These are phyloP conservation scores for Apophysomyces variabilis DNA, from an alignment of 371 early-diverging fungal species.

Conservation along the genomic window DNA sequence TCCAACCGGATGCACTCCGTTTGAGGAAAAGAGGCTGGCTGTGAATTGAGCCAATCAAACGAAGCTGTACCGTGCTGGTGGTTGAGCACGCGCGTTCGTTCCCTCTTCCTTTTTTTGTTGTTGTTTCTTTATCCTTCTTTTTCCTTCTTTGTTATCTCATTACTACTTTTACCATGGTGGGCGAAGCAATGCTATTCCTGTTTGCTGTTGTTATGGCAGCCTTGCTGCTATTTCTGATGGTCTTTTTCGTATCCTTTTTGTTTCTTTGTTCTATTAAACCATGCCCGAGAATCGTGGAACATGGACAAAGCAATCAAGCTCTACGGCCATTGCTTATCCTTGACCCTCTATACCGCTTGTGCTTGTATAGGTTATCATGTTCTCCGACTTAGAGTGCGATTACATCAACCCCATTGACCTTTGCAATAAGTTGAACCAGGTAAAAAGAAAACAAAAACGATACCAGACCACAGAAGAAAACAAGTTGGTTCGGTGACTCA, in stretches of 20 bases:
- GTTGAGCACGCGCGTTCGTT: constrained; percentile 9
- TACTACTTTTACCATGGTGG: constrained; percentile 57
- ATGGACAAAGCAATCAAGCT: background rate
- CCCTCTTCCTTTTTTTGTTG: constrained; percentile 11
- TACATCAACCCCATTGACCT: constrained; percentile 99
- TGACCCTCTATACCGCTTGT: constrained; percentile 9
- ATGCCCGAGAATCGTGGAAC: background rate
- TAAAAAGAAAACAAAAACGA: constrained; percentile 30
- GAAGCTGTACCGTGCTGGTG: background rate
- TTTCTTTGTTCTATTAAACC: constrained; percentile 19
- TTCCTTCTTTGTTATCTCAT: background rate
- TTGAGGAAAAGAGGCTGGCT: background rate
- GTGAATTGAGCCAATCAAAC: constrained; percentile 7
- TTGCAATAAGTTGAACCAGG: constrained; percentile 94
- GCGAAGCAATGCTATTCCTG: constrained; percentile 82
- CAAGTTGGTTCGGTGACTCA: background rate
- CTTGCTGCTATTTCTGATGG: constrained; percentile 88
- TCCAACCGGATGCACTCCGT: background rate
- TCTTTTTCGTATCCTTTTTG: constrained; percentile 83
- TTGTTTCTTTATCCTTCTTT: constrained; percentile 11
- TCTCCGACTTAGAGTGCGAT: constrained; percentile 94
- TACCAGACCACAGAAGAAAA: background rate
- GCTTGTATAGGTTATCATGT: constrained; percentile 80
- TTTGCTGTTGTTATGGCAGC: constrained; percentile 92
- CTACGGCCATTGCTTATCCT: background rate